These are phyloP conservation scores for Paspalum notatum DNA, from an alignment of 176 grass and related monocot genomes.

Conservation along the genomic window DNA sequence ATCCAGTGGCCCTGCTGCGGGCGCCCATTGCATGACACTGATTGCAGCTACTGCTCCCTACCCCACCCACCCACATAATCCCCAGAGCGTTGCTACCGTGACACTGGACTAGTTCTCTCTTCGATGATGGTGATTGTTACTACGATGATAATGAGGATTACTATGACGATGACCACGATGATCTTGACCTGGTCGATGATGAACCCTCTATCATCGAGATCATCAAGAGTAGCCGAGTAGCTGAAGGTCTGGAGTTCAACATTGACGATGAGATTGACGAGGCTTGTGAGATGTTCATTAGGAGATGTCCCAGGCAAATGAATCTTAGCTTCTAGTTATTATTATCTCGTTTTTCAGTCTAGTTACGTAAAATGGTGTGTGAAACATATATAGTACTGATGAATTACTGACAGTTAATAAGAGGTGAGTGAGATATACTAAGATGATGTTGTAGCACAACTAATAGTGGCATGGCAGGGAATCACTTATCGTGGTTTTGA, in stretches of 20 bases:
- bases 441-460: background rate
- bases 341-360: background rate
- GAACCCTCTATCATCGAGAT: conserved; percentile 60
- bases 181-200: conserved; percentile 25
- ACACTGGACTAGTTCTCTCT: conserved; percentile 44
- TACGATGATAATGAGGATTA: background rate
- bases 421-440: background rate
- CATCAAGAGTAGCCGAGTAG: conserved; percentile 57
- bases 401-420: background rate
- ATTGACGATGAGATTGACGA: conserved; percentile 78
- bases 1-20: too few relatives aligned
- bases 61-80: too few relatives aligned
- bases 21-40: too few relatives aligned
- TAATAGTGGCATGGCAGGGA: too few relatives aligned
- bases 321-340: conserved; percentile 14
- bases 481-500: too few relatives aligned
- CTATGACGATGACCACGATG: background rate
- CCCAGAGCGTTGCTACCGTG: too few relatives aligned
- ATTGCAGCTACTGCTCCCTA: too few relatives aligned
- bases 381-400: background rate
- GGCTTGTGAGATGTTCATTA: conserved; percentile 69
- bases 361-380: background rate
- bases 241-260: conserved; percentile 57
- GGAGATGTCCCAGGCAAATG: conserved; percentile 54
- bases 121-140: conserved; percentile 26